A percentile compares a stretch with the other conserved stretches of the same genome.
Evolutionary conservation across 305 asterid genomes (phyloP).

Genomic region (Fraxinus sp.): DNA sequence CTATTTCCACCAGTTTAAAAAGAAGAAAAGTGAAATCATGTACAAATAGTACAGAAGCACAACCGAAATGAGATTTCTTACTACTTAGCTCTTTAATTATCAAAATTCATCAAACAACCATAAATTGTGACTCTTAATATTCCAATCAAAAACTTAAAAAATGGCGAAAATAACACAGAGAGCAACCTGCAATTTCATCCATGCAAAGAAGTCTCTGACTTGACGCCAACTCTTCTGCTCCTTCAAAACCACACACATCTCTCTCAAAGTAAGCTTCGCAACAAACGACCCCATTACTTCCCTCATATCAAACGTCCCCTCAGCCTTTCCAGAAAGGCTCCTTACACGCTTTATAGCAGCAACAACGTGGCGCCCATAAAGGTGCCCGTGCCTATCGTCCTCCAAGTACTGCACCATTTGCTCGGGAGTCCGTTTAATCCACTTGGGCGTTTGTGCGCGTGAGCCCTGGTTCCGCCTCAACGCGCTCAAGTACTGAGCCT

Average conservation of each 20-base stretch:
- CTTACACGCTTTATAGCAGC: constrained; percentile 87
- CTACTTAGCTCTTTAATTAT: not conserved
- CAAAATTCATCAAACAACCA: not conserved
- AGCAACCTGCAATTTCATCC: constrained; percentile 96
- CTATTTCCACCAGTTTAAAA: not conserved
- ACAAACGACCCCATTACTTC: constrained; percentile 81
- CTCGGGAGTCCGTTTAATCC: constrained; percentile 88
- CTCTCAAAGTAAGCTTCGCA: constrained; percentile 76
- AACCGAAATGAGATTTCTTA: not conserved
- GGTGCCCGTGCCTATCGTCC: constrained; percentile 84
- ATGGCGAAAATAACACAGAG: not conserved
- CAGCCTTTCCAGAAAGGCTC: constrained; percentile 59
- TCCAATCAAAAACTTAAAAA: not conserved
- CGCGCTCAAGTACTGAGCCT: constrained; percentile 68
- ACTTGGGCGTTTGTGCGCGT: constrained; percentile 73
- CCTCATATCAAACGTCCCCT: constrained; percentile 76
- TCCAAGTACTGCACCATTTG: constrained; percentile 87
- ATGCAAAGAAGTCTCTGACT: constrained; percentile 79
- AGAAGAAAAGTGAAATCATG: not conserved
- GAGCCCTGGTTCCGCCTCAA: constrained; percentile 90
- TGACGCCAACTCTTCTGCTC: constrained; percentile 91
- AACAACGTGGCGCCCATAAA: constrained; percentile 83
- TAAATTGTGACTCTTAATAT: not conserved
- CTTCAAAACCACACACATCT: constrained; percentile 90
- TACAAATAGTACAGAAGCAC: not conserved